These are phyloP conservation scores for Diaporthe sp. DNA, from an alignment of 2,329 filamentous ascomycete genomes.

Conservation along the genomic window DNA sequence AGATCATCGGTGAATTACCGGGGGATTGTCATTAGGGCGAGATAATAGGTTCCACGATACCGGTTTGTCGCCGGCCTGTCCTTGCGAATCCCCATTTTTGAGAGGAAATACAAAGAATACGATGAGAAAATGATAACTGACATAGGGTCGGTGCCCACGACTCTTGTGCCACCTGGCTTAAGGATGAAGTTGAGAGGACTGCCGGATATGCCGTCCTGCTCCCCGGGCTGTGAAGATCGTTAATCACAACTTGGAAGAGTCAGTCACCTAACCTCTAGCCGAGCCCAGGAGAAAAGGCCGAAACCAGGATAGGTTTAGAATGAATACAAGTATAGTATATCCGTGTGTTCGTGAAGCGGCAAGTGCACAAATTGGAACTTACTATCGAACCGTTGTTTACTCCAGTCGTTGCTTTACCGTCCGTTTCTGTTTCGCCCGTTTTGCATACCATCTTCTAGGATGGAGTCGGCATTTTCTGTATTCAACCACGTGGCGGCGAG, in stretches of 20 bases:
- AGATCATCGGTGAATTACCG: slow-evolving; percentile 11
- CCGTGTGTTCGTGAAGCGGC: not conserved
- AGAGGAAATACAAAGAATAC: not conserved
- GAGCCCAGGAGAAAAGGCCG: not conserved
- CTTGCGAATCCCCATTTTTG: not conserved
- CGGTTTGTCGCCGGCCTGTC: not conserved
- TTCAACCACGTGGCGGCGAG: slow-evolving; percentile 9
- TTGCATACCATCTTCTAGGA: not conserved
- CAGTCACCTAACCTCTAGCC: not conserved
- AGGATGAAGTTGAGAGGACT: not conserved
- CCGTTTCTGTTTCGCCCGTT: not conserved
- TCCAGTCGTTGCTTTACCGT: not conserved
- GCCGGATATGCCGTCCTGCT: not conserved
- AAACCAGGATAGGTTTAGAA: not conserved
- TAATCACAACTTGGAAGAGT: not conserved
- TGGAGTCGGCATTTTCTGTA: not conserved
- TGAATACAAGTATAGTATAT: slow-evolving; percentile 9
- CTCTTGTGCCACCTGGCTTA: not conserved
- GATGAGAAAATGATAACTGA: not conserved
- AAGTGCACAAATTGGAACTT: not conserved
- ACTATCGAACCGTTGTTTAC: not conserved
- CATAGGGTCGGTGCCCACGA: not conserved
- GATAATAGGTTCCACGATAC: not conserved
- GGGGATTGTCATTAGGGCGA: slow-evolving; percentile 15
- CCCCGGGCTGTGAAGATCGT: not conserved